phyloP scores from a whole-genome alignment of 176 grass and related monocot genomes.

The Hsuehochloa calcarea region DNA sequence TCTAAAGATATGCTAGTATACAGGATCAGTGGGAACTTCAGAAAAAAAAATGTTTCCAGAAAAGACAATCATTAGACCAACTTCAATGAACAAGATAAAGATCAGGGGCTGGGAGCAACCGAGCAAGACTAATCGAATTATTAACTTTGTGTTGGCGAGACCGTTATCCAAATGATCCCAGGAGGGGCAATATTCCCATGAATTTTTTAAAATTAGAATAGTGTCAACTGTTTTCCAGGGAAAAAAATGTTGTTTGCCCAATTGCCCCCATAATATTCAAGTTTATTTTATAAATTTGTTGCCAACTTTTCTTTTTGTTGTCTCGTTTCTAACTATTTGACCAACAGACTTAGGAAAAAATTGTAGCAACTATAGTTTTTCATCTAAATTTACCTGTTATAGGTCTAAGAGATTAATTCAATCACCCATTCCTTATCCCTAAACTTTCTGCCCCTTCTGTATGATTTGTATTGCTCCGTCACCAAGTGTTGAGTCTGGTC shows the following conservation, averaged over 20 bases:
- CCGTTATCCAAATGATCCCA: slow-evolving; percentile 10
- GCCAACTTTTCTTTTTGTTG: background rate
- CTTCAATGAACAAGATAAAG: background rate
- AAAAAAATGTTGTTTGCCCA: background rate
- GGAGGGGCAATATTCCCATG: background rate
- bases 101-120: background rate
- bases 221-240: background rate
- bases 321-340: slow-evolving; percentile 15
- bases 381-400: background rate
- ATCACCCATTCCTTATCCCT: background rate
- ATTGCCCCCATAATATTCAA: background rate
- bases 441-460: slow-evolving; percentile 9
- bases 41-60: too few species aligned
- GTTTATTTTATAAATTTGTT: slow-evolving; percentile 4
- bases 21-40: background rate
- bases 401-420: slow-evolving; percentile 3
- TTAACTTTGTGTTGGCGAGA: background rate
- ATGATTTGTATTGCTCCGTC: slow-evolving; percentile 19
- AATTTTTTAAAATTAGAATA: background rate
- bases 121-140: slow-evolving; percentile 9
- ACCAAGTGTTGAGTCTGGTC: background rate
- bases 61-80: slow-evolving; percentile 3
- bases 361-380: background rate
- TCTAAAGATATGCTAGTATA: background rate
- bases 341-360: background rate